These are phyloP conservation scores for Fusarium buxicola DNA, from an alignment of 2,329 filamentous ascomycete genomes.

Conservation along the genomic window DNA sequence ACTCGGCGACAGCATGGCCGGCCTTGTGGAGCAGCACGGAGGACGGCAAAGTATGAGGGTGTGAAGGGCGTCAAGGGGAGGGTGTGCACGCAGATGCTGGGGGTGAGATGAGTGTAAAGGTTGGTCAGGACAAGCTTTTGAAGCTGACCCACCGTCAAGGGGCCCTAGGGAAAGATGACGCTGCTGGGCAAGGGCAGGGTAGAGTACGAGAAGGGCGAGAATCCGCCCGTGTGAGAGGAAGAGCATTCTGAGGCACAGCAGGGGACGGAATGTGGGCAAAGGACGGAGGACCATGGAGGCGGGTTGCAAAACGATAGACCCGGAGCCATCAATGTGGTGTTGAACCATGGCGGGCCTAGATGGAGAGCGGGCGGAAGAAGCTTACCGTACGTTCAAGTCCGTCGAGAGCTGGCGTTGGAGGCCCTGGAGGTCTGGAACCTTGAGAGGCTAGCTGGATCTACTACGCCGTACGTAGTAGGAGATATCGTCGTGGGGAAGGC, in stretches of 20 bases:
- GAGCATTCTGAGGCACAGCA: slow-evolving; percentile 34
- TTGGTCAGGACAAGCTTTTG: slow-evolving; percentile 50
- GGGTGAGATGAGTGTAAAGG: slow-evolving; percentile 34
- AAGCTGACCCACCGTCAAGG: slow-evolving; percentile 42
- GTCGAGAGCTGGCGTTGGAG: slow-evolving; percentile 16
- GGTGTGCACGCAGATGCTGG: slow-evolving; percentile 20
- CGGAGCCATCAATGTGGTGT: slow-evolving; percentile 10
- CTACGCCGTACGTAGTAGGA: slow-evolving; percentile 11
- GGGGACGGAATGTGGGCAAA: slow-evolving; percentile 29
- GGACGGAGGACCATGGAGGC: neutral
- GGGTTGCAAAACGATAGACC: neutral
- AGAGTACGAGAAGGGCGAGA: slow-evolving; percentile 8
- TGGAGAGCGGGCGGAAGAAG: slow-evolving; percentile 17
- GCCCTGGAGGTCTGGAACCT: slow-evolving; percentile 37
- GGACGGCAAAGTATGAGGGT: slow-evolving; percentile 45
- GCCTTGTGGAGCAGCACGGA: slow-evolving; percentile 47
- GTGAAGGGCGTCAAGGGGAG: slow-evolving; percentile 23
- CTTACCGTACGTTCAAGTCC: slow-evolving; percentile 29
- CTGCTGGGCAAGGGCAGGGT: slow-evolving; percentile 36
- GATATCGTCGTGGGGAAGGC: slow-evolving; percentile 30
- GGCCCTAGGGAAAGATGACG: slow-evolving; percentile 41
- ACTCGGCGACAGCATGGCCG: slow-evolving; percentile 51
- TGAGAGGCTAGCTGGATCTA: slow-evolving; percentile 29
- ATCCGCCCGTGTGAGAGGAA: neutral
- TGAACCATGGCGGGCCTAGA: slow-evolving; percentile 1